A percentile compares a stretch with the other conserved stretches of the same genome.
Evolutionary conservation across 495 filamentous ascomycete genomes (phyloP).

Genomic region (Tuber umbilicatum): DNA sequence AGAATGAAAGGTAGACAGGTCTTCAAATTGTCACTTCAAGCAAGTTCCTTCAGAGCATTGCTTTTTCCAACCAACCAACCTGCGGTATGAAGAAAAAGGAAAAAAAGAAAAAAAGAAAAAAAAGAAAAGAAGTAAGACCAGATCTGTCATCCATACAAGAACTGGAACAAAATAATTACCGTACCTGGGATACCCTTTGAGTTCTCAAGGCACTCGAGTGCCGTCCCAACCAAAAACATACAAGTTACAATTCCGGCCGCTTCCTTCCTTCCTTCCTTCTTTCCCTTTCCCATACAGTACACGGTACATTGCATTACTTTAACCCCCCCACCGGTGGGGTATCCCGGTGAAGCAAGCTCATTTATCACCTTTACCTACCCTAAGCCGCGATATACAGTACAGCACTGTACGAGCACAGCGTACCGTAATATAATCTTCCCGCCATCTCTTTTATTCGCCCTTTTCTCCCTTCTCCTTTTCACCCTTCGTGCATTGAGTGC

Average conservation of each 20-base stretch:
- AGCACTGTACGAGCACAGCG: neutral
- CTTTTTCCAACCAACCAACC: neutral
- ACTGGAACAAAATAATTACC: too few species aligned
- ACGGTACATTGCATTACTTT: too few species aligned
- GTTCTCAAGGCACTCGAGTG: too few species aligned
- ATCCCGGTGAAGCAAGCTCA: neutral
- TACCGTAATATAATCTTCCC: neutral
- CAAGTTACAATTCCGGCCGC: too few species aligned
- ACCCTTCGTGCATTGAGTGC: neutral
- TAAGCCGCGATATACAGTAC: too few species aligned
- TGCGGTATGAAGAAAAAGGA: neutral
- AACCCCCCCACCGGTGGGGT: neutral
- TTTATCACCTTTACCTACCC: too few species aligned
- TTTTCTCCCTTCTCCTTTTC: neutral
- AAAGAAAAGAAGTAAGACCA: neutral
- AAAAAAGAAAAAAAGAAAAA: neutral
- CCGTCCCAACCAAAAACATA: too few species aligned
- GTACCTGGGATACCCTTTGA: too few species aligned
- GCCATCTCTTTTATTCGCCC: neutral
- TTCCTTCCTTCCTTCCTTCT: too few species aligned
- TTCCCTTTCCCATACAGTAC: too few species aligned
- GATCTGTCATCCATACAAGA: neutral
- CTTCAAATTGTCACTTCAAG: neutral
- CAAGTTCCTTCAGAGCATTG: neutral
- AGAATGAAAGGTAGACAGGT: neutral